Conservation (phyloP, 148 eudicot genomes). For the Tetragonia tetragonoides region DNA sequence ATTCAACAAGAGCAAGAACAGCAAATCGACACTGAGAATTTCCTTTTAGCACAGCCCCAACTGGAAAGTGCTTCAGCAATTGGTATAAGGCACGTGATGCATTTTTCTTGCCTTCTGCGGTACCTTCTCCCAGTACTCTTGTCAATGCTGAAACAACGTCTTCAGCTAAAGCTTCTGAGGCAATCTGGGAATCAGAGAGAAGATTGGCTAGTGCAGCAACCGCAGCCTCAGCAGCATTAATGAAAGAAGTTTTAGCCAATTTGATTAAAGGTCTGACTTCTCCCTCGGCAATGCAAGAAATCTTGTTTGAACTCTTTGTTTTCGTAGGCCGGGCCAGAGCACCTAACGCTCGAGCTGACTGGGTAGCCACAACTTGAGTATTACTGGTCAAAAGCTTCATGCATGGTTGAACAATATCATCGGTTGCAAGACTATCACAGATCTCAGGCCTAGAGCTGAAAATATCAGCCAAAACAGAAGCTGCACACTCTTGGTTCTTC, state of each 20-base stretch:
- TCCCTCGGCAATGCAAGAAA: slow-evolving; percentile 61
- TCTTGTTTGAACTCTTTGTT: slow-evolving; percentile 47
- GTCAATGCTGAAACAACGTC: slow-evolving; percentile 73
- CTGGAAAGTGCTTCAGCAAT: slow-evolving; percentile 62
- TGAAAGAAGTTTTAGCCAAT: slow-evolving; percentile 73
- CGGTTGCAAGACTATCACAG: slow-evolving; percentile 68
- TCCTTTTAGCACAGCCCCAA: slow-evolving; percentile 61
- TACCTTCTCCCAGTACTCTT: slow-evolving; percentile 65
- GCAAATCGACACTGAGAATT: slow-evolving; percentile 55
- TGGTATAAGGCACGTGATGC: slow-evolving; percentile 69
- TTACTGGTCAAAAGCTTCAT: slow-evolving; percentile 80
- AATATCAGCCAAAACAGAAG: slow-evolving; percentile 78
- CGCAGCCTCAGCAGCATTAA: slow-evolving; percentile 74
- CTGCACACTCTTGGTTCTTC: slow-evolving; percentile 69
- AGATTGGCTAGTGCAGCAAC: slow-evolving; percentile 81
- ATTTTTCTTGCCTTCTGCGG: slow-evolving; percentile 66
- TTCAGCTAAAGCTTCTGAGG: slow-evolving; percentile 73
- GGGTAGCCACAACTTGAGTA: slow-evolving; percentile 65
- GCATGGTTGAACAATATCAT: slow-evolving; percentile 70
- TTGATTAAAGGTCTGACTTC: slow-evolving; percentile 71
- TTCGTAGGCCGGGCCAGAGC: slow-evolving; percentile 65
- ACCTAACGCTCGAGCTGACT: slow-evolving; percentile 81
- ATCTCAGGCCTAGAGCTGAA: slow-evolving; percentile 69
- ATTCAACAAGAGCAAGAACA: slow-evolving; percentile 64
- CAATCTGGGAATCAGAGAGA: slow-evolving; percentile 60